A percentile compares a stretch with the other conserved stretches of the same genome.
Conservation (phyloP, 2,329 filamentous ascomycete genomes). For the Colletotrichum plurivorum region DNA sequence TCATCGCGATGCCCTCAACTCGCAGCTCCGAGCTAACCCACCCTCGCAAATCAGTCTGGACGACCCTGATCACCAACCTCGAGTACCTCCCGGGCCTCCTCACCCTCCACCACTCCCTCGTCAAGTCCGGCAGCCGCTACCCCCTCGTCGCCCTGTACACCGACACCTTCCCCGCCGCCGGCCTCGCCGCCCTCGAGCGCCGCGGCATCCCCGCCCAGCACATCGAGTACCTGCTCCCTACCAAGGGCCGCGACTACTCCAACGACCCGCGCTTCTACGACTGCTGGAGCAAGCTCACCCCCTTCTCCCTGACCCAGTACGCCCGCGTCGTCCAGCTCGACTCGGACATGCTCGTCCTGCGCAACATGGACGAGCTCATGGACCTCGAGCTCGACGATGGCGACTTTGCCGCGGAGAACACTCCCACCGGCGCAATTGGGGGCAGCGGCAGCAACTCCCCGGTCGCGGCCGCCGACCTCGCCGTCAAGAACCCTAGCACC, state of each 20-base stretch:
- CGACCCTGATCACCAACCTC: conserved; percentile 87
- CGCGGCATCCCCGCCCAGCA: conserved; percentile 79
- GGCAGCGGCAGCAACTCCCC: conserved; percentile 2
- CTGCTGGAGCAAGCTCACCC: conserved; percentile 89
- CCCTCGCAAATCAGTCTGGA: conserved; percentile 75
- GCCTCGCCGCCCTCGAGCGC: conserved; percentile 76
- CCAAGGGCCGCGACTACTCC: conserved; percentile 75
- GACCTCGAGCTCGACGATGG: conserved; percentile 77
- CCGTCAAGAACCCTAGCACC: conserved; percentile 36
- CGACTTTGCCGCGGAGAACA: conserved; percentile 36
- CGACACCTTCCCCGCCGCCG: conserved; percentile 78
- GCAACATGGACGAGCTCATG: conserved; percentile 95
- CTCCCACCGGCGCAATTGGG: conserved; percentile 31
- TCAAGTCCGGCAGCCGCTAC: conserved; percentile 75
- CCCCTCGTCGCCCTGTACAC: conserved; percentile 89
- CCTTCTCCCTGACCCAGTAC: conserved; percentile 84
- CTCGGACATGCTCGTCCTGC: conserved; percentile 86
- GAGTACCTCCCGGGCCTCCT: conserved; percentile 86
- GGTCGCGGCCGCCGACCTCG: conserved; percentile 18
- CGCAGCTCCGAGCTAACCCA: conserved; percentile 2
- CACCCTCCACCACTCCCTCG: conserved; percentile 84
- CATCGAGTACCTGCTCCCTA: conserved; percentile 81
- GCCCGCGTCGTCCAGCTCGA: conserved; percentile 86
- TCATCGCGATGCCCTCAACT: neutral
- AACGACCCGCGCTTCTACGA: conserved; percentile 90